These are phyloP conservation scores for Circinella minor DNA, from an alignment of 371 early-diverging fungal species.

Conservation along the genomic window DNA sequence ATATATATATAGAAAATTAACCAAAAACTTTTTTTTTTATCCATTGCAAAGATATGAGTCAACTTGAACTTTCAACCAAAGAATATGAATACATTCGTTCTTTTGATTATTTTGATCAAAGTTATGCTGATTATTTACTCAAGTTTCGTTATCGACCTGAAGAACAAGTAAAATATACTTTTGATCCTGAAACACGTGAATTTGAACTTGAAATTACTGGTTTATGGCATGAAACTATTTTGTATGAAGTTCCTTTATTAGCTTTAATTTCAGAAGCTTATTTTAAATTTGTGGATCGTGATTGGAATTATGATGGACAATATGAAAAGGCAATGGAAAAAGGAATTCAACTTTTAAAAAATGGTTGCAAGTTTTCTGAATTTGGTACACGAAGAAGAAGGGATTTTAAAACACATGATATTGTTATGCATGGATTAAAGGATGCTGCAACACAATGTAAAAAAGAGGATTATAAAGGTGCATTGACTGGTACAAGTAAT, in stretches of 20 bases:
- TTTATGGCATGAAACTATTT: slow-evolving; percentile 73
- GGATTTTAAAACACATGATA: slow-evolving; percentile 70
- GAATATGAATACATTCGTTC: slow-evolving; percentile 61
- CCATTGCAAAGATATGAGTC: slow-evolving; percentile 31
- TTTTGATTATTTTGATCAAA: slow-evolving; percentile 56
- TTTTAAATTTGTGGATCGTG: slow-evolving; percentile 69
- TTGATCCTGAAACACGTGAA: slow-evolving; percentile 35
- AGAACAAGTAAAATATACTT: slow-evolving; percentile 54
- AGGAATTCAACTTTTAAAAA: slow-evolving; percentile 47
- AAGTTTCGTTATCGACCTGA: slow-evolving; percentile 64
- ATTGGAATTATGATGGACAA: slow-evolving; percentile 74
- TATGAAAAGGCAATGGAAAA: slow-evolving; percentile 58
- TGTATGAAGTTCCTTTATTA: slow-evolving; percentile 78
- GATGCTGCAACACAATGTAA: slow-evolving; percentile 29
- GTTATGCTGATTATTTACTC: slow-evolving; percentile 63
- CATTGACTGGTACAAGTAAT: slow-evolving; percentile 73
- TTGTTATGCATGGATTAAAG: slow-evolving; percentile 57
- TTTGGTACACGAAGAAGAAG: slow-evolving; percentile 82
- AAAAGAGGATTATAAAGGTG: slow-evolving; percentile 35
- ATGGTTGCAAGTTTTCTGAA: slow-evolving; percentile 75
- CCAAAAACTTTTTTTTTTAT: not conserved
- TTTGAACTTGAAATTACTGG: slow-evolving; percentile 62
- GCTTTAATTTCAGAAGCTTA: slow-evolving; percentile 76
- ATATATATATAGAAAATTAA: not conserved
- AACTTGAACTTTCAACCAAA: slow-evolving; percentile 44